Conservation (phyloP, 2,329 filamentous ascomycete genomes). For the Emergomyces orientalis region DNA sequence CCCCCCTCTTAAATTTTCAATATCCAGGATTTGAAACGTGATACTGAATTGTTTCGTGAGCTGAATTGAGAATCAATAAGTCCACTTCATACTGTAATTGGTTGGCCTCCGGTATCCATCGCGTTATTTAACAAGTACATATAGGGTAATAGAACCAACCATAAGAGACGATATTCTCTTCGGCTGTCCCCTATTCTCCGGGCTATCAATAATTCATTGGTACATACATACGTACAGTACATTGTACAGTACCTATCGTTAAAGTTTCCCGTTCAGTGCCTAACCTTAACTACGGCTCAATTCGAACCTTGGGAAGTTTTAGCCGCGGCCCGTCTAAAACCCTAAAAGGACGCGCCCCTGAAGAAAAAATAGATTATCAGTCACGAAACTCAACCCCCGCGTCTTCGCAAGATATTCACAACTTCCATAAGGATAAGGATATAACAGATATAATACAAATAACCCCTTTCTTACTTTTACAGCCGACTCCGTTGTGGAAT, state of each 20-base stretch:
- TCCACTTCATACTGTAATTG: too few species aligned
- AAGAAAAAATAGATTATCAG: neutral
- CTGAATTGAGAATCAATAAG: too few species aligned
- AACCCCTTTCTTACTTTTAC: neutral
- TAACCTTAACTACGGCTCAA: neutral
- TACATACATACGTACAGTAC: too few species aligned
- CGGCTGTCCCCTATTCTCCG: too few species aligned
- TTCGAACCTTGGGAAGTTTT: neutral
- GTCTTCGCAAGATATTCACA: neutral
- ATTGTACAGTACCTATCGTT: neutral
- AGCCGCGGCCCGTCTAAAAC: neutral
- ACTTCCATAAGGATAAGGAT: neutral
- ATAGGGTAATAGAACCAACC: too few species aligned
- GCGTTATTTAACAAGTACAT: too few species aligned
- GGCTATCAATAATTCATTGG: neutral
- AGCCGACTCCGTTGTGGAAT: neutral
- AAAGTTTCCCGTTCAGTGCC: neutral
- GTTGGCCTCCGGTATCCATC: too few species aligned
- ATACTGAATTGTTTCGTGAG: too few species aligned
- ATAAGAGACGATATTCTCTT: too few species aligned
- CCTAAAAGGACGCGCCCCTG: neutral
- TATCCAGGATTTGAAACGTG: too few species aligned
- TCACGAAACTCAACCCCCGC: neutral
- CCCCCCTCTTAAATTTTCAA: too few species aligned
- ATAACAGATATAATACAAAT: neutral